Base-by-base conservation (phyloP, 371 early-diverging fungal species). In the Mucor ambiguus region DNA sequence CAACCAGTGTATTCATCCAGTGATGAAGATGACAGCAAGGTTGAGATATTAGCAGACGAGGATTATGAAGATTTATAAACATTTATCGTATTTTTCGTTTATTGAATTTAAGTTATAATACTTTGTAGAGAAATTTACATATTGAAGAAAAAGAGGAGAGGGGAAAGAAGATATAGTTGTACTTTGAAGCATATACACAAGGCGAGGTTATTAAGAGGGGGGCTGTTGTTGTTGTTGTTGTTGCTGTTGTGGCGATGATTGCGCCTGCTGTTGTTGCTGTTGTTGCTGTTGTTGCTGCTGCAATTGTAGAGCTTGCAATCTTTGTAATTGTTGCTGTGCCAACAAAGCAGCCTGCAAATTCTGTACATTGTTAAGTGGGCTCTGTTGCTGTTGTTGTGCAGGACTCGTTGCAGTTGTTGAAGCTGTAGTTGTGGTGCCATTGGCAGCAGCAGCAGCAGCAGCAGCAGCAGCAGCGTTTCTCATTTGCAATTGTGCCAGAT, bases 1-100 rank as follows among this genome's bases (percentile, higher is more conserved):
- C 48, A 60, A 32, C n/a, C 38, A 57, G 14, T 41, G 32, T 28
- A 32, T 43, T 33, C 52, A 3, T 14, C 59, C 52, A 55, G 60
- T 38, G 54, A 66, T 57, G 60, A 63, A 4, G 67, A 63, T 24
- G 64, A 59, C 16, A 67, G 65, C 9, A 59, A 63, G 20, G 54
- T 76, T 16, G 81, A 80, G 38, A 78, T 80, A 58, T 60, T 80
- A 57, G 72, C 48, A 12, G 81, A 80, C 54, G 78, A 80, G 56
- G 81, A 80, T 30, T 80, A 77, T 60, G 67, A 72, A 29, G 76
- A 74, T 44, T 60, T 65, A 26, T 59, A 62, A 57, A 41, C 59
- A 56, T 52, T 28, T 52, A 52, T 33, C 33, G 9, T 49, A 26
- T 49, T 28, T 52, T 11, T 52, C 5, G 26, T 52, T 52, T 61